Evolutionary conservation across 257 asterid species (phyloP).

Genomic region (Nyctanthes arbortristis): DNA sequence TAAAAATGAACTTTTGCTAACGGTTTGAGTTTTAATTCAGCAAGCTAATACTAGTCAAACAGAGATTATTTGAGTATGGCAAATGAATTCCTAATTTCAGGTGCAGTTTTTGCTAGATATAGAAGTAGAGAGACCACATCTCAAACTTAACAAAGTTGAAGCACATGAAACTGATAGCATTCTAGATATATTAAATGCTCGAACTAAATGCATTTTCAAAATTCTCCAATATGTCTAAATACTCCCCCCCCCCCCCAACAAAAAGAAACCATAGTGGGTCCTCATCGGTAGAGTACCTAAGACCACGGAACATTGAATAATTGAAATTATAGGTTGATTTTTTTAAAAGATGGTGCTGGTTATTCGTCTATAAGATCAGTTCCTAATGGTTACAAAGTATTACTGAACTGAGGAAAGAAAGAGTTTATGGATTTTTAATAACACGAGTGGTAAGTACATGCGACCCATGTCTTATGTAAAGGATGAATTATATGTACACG

Average conservation of each 20-base stretch:
- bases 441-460: no score
- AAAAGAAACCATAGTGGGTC: no score
- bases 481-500: no score
- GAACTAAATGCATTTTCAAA: no score
- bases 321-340: background rate
- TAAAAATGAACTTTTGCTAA: slow-evolving; percentile 1
- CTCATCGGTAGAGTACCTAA: no score
- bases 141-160: slow-evolving; percentile 1
- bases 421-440: background rate
- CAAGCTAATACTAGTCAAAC: slow-evolving; percentile 3
- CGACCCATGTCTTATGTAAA: no score
- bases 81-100: background rate
- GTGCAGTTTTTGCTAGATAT: background rate
- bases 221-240: no score
- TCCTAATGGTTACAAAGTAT: background rate
- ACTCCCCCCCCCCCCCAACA: no score
- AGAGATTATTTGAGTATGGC: slow-evolving; percentile 1
- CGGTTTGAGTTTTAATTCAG: background rate
- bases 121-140: background rate
- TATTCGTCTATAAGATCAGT: background rate
- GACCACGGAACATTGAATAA: no score
- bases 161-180: background rate
- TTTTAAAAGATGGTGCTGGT: background rate
- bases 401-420: background rate
- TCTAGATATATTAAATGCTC: background rate